Percentiles rank a stretch among this genome's conserved stretches.
These are phyloP conservation scores for Saccharomycopsis hybrid DNA, from an alignment of 1,139 yeast species.

Conservation along the genomic window DNA sequence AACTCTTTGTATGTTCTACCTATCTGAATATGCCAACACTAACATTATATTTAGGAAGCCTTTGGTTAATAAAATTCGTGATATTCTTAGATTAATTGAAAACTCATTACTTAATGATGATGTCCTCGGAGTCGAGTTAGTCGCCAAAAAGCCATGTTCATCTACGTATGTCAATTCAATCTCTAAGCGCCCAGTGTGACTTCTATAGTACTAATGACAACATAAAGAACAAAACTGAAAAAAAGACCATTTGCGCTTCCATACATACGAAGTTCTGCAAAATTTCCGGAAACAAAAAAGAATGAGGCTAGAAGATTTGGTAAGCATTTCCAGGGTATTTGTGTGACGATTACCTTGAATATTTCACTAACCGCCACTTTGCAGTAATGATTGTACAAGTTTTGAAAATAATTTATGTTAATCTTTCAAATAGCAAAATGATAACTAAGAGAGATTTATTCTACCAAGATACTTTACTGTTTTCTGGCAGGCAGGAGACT, in stretches of 20 bases:
- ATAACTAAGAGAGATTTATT: constrained; percentile 30
- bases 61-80: no score
- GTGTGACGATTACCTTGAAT: neutral
- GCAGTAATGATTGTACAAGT: constrained; percentile 14
- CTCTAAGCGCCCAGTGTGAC: neutral
- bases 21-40: no score
- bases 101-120: constrained; percentile 13
- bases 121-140: constrained; percentile 2
- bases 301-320: constrained; percentile 5
- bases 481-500: constrained; percentile 23
- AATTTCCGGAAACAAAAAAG: constrained; percentile 4
- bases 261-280: neutral
- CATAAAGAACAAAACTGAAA: neutral
- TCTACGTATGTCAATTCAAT: neutral
- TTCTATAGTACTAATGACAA: neutral
- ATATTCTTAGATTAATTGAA: constrained; percentile 8
- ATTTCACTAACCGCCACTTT: neutral
- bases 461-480: constrained; percentile 30
- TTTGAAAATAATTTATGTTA: constrained; percentile 13
- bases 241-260: neutral
- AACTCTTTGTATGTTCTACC: no score
- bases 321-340: neutral
- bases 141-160: constrained; percentile 2
- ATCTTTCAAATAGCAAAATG: constrained; percentile 11
- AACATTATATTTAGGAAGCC: no score